Evolutionary conservation across 169 alveolate genomes (phyloP).

Genomic region (Eimeria falciformis): DNA sequence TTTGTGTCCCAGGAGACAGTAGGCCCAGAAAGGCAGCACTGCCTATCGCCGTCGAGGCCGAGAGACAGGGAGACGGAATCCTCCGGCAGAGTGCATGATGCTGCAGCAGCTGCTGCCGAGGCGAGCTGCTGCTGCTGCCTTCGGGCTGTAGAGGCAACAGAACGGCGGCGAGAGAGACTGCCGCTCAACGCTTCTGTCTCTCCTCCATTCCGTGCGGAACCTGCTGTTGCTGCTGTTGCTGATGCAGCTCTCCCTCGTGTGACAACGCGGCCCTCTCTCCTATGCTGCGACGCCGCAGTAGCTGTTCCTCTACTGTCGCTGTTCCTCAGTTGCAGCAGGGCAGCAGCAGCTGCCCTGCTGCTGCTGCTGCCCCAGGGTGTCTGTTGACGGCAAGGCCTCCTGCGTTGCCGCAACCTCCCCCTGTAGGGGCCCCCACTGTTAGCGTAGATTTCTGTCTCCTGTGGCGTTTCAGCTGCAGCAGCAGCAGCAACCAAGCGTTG

Average conservation of each 20-base stretch:
- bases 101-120: background rate
- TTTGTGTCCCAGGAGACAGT: no score
- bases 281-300: background rate
- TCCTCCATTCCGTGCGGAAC: background rate
- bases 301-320: background rate
- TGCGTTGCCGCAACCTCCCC: background rate
- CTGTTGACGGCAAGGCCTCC: slow-evolving; percentile 6
- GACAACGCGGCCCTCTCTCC: background rate
- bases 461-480: background rate
- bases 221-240: background rate
- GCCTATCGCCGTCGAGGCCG: background rate
- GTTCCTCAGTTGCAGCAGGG: no score
- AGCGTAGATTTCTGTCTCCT: background rate
- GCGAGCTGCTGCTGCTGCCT: background rate
- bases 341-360: slow-evolving; percentile 18
- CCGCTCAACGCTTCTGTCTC: background rate
- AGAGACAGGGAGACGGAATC: background rate
- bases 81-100: background rate
- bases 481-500: no score
- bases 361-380: slow-evolving; percentile 29
- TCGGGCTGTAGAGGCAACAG: background rate
- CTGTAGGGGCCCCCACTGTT: slow-evolving; percentile 9
- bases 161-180: background rate
- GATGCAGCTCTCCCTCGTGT: background rate
- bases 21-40: background rate